Evolutionary conservation across 2,329 filamentous ascomycete species (phyloP), one percentile per base, ranked within the genome.

Genomic region (Aspergillus ibericus): DNA sequence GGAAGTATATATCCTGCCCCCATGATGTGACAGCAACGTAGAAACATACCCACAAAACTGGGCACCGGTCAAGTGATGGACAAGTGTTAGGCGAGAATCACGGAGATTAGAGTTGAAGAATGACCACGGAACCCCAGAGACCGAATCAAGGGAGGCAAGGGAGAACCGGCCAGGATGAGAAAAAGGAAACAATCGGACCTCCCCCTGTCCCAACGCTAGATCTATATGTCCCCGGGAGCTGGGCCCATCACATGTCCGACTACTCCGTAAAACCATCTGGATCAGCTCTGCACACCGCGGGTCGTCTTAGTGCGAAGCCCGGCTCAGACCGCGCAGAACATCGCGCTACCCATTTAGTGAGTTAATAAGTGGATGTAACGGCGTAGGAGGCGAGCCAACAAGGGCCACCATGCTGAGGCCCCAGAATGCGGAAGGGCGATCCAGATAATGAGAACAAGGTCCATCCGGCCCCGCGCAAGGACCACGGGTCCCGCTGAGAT

Each of bases 191-290:
- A 35, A 35, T 12, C 36, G 51, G 36, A 16, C 29, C 25, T 34
- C 15, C 35, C 36, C 51, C 25, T 36, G 38, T 34, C 20, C 40
- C 51, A 12, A 50, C 25, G 13, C 29, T 35, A 35, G 9, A 27
- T 59, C 53, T 61, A 59, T 25, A 44, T 52, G 16, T 46, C 48
- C 12, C 36, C 25, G 48, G 27, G 20, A 16, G 36, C 36, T 29
- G 55, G 25, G 22, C 44, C 29, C 55, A 35, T 62, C 60, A 62
- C 60, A 62, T 62, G 60, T 61, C 40, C 20, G 34, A 38, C 18
- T 25, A n/a, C n/a, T n/a, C n/a, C n/a, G n/a, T n/a, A 20, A 12
- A 51, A n/a, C n/a, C 22, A 51, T n/a, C 18, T 51, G 12, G 32
- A 42, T 35, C 20, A 40, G 50, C 25, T 29, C 35, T 36, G 50